Base-by-base conservation (phyloP, 345 rosid genomes). In the Anastatica hierochuntica region DNA sequence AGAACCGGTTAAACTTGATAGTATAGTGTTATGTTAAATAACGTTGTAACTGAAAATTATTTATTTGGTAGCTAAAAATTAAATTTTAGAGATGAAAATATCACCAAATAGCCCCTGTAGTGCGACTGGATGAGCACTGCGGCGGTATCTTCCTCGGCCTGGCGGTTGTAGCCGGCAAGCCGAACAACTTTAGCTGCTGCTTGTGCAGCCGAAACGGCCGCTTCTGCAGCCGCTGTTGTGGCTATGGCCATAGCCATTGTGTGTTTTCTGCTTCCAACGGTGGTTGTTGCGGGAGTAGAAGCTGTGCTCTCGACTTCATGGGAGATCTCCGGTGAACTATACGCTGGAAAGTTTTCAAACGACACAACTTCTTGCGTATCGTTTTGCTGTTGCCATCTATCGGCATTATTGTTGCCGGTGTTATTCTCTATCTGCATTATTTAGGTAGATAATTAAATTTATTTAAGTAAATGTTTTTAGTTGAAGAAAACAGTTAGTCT, bases 171-270 rank as follows among this genome's bases (percentile, higher is more conserved):
- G 10, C 97, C 97, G 5, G 97, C 95, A 64, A 92, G 67, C 11
- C 88, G 67, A 34, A 92, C 95, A 24, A 81, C 97, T 73, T 83
- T 88, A 3, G 97, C 95, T 0, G 98, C 98, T 0, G 96, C 97
- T 71, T 83, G 90, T 17, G 98, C 98, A 0, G 98, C 98, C 1
- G 86, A 94, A 14, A 82, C 92, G 0, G 98, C 98, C 0, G 96
- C 98, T 62, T 87, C 87, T 0, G 98, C 98, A 0, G 98, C 96
- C 0, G 90, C 98, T 2, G 98, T 97, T 7, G 97, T 85, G 2
- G 97, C 97, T 57, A 72, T 76, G 2, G 98, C 98, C 10, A 88
- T 95, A 2, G 88, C 95, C 37, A 88, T 81, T 1, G 87, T 94
- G 43, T 85, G 95, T 29, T 77, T 75, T 66, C 80, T 77, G 47